phyloP scores from a whole-genome alignment of 495 filamentous ascomycete species.

The Ascobolus immersus region DNA sequence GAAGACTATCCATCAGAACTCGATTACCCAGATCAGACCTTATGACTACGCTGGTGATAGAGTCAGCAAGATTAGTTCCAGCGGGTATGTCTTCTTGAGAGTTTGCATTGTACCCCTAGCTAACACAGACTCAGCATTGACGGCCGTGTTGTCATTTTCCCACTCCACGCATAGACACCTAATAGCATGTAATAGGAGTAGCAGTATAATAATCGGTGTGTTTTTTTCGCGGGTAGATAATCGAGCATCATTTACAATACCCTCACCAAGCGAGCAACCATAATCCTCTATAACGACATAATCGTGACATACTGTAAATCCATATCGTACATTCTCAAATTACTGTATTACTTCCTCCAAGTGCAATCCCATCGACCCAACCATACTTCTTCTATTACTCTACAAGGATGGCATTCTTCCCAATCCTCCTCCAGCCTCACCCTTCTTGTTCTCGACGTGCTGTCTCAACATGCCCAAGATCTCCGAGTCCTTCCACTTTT shows the following conservation, averaged over 20 bases:
- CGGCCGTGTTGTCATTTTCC: slow-evolving; percentile 76
- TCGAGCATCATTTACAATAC: no score
- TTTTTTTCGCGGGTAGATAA: no score
- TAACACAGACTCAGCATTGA: slow-evolving; percentile 53
- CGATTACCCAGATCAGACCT: slow-evolving; percentile 54
- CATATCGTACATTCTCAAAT: no score
- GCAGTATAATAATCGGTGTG: no score
- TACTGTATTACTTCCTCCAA: no score
- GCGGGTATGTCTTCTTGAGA: slow-evolving; percentile 28
- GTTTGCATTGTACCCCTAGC: slow-evolving; percentile 13
- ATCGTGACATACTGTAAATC: no score
- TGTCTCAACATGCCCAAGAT: slow-evolving; percentile 47
- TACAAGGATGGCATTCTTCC: slow-evolving; percentile 16
- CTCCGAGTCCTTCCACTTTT: slow-evolving; percentile 58
- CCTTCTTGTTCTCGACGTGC: slow-evolving; percentile 35
- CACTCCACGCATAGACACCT: no score
- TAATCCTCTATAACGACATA: no score
- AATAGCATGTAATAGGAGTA: no score
- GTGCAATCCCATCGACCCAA: no score
- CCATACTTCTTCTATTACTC: no score
- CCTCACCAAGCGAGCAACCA: no score
- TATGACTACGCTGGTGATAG: slow-evolving; percentile 39
- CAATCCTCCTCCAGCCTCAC: slow-evolving; percentile 9
- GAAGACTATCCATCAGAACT: slow-evolving; percentile 93
- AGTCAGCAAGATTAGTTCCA: slow-evolving; percentile 54